Conservation (phyloP, 306 rosid species). For the Vigna nakashimae region DNA sequence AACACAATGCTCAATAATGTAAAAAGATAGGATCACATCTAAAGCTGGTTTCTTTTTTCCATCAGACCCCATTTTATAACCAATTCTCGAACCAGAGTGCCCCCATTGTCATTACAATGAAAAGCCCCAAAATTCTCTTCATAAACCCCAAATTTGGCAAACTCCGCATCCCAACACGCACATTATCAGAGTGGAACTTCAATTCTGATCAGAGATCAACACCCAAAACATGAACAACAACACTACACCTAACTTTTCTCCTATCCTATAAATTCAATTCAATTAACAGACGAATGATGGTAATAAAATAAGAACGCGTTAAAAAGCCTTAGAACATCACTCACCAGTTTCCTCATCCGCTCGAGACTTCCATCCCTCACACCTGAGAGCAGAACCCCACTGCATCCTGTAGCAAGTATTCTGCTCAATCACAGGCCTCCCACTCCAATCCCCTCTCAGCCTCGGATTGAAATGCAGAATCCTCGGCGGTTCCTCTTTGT, state of each 20-base stretch:
- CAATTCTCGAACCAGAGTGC: background rate
- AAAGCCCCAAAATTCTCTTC: constrained; percentile 20
- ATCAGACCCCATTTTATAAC: background rate
- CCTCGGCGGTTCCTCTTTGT: constrained; percentile 93
- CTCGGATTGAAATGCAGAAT: constrained; percentile 96
- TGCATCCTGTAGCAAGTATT: constrained; percentile 97
- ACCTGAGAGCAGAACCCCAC: constrained; percentile 86
- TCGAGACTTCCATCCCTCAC: constrained; percentile 89
- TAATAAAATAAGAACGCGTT: background rate
- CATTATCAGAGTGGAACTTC: background rate
- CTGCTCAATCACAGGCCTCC: constrained; percentile 84
- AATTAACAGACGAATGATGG: constrained; percentile 1
- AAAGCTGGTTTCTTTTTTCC: background rate
- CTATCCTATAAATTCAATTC: constrained; percentile 11
- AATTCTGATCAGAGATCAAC: background rate
- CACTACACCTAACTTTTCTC: constrained; percentile 10
- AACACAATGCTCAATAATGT: background rate
- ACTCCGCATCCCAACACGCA: background rate
- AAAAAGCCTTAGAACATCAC: background rate
- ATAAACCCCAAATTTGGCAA: background rate
- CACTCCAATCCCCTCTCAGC: constrained; percentile 96
- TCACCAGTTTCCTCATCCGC: constrained; percentile 90
- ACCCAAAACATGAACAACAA: background rate
- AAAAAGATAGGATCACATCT: constrained; percentile 7
- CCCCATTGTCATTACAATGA: constrained; percentile 4